Evolutionary conservation across 805 yeast genomes (phyloP).

Genomic region (Metschnikowia koreensis): DNA sequence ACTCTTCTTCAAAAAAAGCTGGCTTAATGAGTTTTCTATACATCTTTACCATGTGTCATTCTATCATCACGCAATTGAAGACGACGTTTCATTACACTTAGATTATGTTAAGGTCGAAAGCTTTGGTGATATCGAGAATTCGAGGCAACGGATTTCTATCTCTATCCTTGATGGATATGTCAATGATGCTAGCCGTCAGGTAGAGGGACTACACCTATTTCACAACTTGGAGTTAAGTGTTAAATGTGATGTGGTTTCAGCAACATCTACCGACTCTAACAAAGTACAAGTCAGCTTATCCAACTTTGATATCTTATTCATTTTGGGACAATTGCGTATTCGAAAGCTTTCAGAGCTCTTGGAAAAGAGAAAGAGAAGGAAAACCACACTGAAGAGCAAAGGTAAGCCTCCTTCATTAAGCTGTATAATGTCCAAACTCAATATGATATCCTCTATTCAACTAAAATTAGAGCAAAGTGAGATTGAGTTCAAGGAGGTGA

Average conservation of each 20-base stretch:
- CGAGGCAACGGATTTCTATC: conserved; percentile 3
- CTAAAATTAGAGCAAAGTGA: conserved; percentile 19
- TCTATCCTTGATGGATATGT: conserved; percentile 16
- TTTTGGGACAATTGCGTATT: conserved; percentile 10
- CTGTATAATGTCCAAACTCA: conserved; percentile 6
- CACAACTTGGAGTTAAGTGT: conserved; percentile 15
- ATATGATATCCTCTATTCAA: conserved; percentile 12
- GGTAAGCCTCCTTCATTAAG: conserved; percentile 1
- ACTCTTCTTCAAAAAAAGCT: conserved; percentile 9
- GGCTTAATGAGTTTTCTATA: conserved; percentile 17
- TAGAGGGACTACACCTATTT: conserved; percentile 9
- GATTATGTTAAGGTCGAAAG: conserved; percentile 17
- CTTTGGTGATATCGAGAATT: conserved; percentile 1
- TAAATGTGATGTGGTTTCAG: conserved; percentile 5
- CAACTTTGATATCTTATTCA: conserved; percentile 9
- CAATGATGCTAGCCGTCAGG: conserved; percentile 1
- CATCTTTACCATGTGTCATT: conserved; percentile 15
- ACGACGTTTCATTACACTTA: conserved; percentile 13
- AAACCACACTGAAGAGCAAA: neutral
- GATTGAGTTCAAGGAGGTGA: conserved; percentile 11
- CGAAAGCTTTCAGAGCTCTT: conserved; percentile 11
- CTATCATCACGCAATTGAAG: conserved; percentile 13
- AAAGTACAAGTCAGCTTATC: conserved; percentile 2
- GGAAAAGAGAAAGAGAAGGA: neutral
- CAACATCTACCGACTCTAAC: neutral